Evolutionary conservation across 805 yeast species (phyloP).

Genomic region (Saccharomycopsis fodiens): DNA sequence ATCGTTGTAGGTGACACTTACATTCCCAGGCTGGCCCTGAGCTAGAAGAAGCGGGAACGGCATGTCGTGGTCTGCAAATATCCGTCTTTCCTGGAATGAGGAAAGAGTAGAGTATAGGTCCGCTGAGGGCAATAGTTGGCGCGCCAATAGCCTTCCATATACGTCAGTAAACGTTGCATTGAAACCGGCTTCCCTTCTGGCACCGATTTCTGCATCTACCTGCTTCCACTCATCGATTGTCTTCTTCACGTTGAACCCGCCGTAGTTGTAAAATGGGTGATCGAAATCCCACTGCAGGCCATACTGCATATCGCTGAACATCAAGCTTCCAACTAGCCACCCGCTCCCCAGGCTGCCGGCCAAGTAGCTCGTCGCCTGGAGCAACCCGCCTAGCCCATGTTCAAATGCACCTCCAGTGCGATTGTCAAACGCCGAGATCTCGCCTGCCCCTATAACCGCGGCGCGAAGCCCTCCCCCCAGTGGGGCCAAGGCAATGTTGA

Average conservation of each 20-base stretch:
- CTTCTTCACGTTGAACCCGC: slow-evolving; percentile 47
- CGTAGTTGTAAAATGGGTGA: slow-evolving; percentile 50
- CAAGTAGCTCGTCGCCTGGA: slow-evolving; percentile 63
- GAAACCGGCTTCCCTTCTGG: slow-evolving; percentile 56
- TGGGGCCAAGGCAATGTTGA: slow-evolving; percentile 52
- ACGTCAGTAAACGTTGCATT: slow-evolving; percentile 59
- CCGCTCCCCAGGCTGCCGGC: slow-evolving; percentile 81
- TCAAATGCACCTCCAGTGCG: slow-evolving; percentile 50
- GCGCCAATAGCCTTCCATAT: slow-evolving; percentile 66
- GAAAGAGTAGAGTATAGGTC: slow-evolving; percentile 55
- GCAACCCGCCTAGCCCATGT: slow-evolving; percentile 63
- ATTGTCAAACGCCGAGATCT: slow-evolving; percentile 69
- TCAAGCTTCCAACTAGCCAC: slow-evolving; percentile 69
- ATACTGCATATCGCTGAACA: slow-evolving; percentile 64
- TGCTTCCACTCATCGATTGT: slow-evolving; percentile 39
- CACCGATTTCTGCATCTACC: slow-evolving; percentile 34
- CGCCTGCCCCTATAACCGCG: slow-evolving; percentile 81
- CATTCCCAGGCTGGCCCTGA: slow-evolving; percentile 60
- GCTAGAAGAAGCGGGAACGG: slow-evolving; percentile 66
- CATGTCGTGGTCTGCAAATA: slow-evolving; percentile 53
- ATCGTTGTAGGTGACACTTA: slow-evolving; percentile 47
- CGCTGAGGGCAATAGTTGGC: slow-evolving; percentile 53
- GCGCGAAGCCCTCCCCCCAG: slow-evolving; percentile 92
- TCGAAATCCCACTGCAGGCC: slow-evolving; percentile 68
- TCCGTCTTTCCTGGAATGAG: slow-evolving; percentile 51